Percentiles rank a stretch among this genome's conserved stretches.
phyloP scores from a whole-genome alignment of 1,284 basidiomycete genomes.

The Gastroboletus turbinatus region DNA sequence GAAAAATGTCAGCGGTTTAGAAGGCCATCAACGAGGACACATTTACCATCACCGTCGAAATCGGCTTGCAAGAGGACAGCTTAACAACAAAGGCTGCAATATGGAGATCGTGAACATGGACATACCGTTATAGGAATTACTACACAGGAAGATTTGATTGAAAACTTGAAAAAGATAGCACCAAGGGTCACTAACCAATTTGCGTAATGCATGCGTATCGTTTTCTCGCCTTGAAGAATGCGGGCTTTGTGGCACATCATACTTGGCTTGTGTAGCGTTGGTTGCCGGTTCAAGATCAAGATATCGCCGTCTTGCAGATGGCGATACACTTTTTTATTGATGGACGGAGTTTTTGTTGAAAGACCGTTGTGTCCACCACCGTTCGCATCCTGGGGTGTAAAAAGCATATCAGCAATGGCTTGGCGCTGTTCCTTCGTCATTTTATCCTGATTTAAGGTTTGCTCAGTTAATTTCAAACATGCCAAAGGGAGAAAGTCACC shows the following conservation, averaged over 20 bases:
- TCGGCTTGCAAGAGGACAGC: constrained; percentile 62
- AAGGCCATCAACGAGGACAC: constrained; percentile 1
- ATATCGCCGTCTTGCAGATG: constrained; percentile 96
- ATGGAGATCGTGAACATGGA: constrained; percentile 6
- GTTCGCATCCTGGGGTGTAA: constrained; percentile 86
- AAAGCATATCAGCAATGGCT: constrained; percentile 94
- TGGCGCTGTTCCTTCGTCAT: constrained; percentile 86
- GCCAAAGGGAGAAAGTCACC: constrained; percentile 41
- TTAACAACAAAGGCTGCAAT: constrained; percentile 14
- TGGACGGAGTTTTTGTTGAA: constrained; percentile 66
- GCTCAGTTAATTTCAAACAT: not conserved
- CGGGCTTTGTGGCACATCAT: constrained; percentile 99
- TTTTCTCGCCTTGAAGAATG: constrained; percentile 94
- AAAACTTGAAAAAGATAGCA: constrained; percentile 1
- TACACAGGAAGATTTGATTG: constrained; percentile 31
- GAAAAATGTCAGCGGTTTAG: constrained; percentile 15
- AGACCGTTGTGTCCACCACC: constrained; percentile 55
- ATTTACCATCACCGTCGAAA: constrained; percentile 94
- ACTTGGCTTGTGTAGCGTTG: constrained; percentile 98
- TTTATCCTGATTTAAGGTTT: constrained; percentile 61
- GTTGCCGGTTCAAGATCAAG: constrained; percentile 96
- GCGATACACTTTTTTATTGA: constrained; percentile 98
- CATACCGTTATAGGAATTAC: constrained; percentile 96
- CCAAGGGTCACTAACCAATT: constrained; percentile 72
- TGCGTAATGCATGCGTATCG: constrained; percentile 99